Conservation (phyloP, 257 asterid genomes). For the Cordia subcordata region DNA sequence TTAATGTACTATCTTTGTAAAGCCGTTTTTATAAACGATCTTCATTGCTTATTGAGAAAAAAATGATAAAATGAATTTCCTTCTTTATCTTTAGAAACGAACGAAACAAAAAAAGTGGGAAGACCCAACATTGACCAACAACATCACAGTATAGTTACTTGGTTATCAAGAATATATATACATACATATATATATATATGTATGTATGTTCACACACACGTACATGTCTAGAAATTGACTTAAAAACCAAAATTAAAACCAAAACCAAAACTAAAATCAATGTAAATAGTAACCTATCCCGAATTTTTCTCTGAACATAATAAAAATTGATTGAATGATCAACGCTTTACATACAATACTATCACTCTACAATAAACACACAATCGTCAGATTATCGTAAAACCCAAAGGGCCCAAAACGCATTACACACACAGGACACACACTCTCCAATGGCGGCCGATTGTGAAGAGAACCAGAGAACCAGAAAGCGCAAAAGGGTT, state of each 20-base stretch:
- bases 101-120: no score
- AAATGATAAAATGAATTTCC: no score
- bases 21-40: no score
- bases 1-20: no score
- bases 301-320: neutral
- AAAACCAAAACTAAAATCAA: no score
- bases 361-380: no score
- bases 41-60: no score
- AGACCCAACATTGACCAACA: neutral
- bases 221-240: neutral
- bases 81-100: no score
- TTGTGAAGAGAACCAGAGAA: neutral
- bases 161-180: neutral
- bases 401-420: no score
- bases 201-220: neutral
- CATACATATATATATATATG: neutral
- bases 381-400: no score
- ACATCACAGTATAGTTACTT: neutral
- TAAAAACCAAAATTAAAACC: no score
- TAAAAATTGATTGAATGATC: neutral
- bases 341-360: neutral
- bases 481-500: conserved; percentile 10
- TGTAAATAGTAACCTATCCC: neutral
- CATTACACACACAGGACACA: neutral
- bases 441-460: conserved; percentile 26